Evolutionary conservation across 2,329 filamentous ascomycete genomes (phyloP).

Genomic region (Esteya vermicola): DNA sequence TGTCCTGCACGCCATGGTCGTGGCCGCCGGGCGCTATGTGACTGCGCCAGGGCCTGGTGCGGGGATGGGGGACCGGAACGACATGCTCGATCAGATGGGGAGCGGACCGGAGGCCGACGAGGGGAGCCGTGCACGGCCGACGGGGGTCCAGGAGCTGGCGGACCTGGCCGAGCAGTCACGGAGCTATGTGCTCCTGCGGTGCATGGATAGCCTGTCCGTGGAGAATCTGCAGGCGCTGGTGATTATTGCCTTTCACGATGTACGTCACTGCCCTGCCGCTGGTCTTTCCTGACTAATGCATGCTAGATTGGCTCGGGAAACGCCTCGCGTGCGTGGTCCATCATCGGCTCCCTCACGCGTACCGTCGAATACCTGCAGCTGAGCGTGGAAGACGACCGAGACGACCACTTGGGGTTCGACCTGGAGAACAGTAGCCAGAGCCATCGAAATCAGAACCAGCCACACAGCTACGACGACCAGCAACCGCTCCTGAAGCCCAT

Average conservation of each 20-base stretch:
- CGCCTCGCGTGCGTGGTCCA: conserved; percentile 19
- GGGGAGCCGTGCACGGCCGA: too few relatives aligned
- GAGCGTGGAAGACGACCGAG: conserved; percentile 19
- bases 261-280: conserved; percentile 7
- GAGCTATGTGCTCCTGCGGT: conserved; percentile 15
- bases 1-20: conserved; percentile 20
- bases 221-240: conserved; percentile 20
- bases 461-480: conserved; percentile 12
- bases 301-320: conserved; percentile 17
- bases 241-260: conserved; percentile 20
- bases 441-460: too few relatives aligned
- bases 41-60: conserved; percentile 13
- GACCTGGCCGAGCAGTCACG: conserved; percentile 2
- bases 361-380: conserved; percentile 23
- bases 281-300: conserved; percentile 6
- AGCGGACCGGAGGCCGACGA: too few relatives aligned
- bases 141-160: neutral
- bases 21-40: conserved; percentile 13
- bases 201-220: conserved; percentile 17
- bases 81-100: too few relatives aligned
- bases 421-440: too few relatives aligned
- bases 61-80: too few relatives aligned
- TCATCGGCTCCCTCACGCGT: conserved; percentile 21
- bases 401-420: too few relatives aligned
- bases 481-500: conserved; percentile 15